Conservation (phyloP, 495 filamentous ascomycete species). For the Haplographium delicatum region DNA sequence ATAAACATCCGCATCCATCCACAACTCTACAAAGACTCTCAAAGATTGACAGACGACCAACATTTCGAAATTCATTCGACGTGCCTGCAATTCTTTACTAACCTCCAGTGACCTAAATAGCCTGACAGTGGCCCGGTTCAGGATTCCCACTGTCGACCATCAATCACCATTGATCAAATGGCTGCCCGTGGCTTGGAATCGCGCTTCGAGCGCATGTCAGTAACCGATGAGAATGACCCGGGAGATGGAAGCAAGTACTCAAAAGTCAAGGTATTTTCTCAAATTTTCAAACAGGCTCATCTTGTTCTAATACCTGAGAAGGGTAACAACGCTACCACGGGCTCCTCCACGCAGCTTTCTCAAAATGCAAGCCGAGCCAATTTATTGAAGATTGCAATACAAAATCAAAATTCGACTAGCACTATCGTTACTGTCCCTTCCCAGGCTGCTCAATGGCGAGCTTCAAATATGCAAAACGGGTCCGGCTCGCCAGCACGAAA, state of each 20-base stretch:
- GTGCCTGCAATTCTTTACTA: conserved; percentile 11
- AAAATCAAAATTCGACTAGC: conserved; percentile 60
- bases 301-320: not conserved
- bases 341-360: conserved; percentile 50
- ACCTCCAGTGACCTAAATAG: conserved; percentile 10
- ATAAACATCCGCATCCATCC: not conserved
- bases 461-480: conserved; percentile 36
- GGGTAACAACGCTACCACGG: conserved; percentile 36
- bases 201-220: conserved; percentile 75
- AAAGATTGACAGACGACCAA: not conserved
- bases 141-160: not conserved
- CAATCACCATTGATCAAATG: conserved; percentile 29
- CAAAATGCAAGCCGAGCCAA: conserved; percentile 61
- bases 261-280: conserved; percentile 65
- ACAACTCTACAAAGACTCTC: not conserved
- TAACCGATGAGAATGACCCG: conserved; percentile 74
- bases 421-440: conserved; percentile 61
- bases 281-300: no score
- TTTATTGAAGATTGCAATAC: conserved; percentile 75
- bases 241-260: conserved; percentile 45
- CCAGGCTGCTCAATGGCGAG: conserved; percentile 55
- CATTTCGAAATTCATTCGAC: not conserved
- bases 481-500: conserved; percentile 33
- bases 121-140: not conserved
- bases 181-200: conserved; percentile 57